Evolutionary conservation across 148 eudicot genomes (phyloP).

Genomic region (Rhododendron kiyosumense): DNA sequence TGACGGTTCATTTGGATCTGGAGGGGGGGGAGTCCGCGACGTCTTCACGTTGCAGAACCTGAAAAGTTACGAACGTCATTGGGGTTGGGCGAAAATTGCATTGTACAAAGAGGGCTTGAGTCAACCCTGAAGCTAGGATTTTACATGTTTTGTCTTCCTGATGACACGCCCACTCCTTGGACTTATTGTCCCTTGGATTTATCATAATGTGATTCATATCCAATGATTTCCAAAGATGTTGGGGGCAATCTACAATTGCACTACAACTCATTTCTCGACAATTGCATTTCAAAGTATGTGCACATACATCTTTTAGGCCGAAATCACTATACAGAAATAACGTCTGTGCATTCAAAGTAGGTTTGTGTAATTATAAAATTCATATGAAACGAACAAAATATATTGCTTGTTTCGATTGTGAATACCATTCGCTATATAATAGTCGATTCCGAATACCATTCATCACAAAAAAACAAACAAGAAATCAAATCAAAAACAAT

Average conservation of each 20-base stretch:
- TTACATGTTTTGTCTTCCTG: background rate
- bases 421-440: background rate
- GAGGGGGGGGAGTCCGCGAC: slow-evolving; percentile 95
- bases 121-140: background rate
- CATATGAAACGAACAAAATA: no score
- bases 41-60: slow-evolving; percentile 99
- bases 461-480: background rate
- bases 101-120: background rate
- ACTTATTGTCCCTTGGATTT: background rate
- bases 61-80: slow-evolving; percentile 12
- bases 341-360: background rate
- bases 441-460: background rate
- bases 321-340: background rate
- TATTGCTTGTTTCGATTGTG: background rate
- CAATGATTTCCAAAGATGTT: background rate
- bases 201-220: background rate
- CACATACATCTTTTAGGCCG: background rate
- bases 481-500: no score
- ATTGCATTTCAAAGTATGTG: background rate
- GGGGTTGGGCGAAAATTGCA: background rate
- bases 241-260: background rate
- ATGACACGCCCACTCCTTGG: background rate
- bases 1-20: slow-evolving; percentile 89
- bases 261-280: background rate
- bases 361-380: no score